Percentiles rank a stretch among this genome's conserved stretches.
phyloP scores from a whole-genome alignment of 192 early-diverging fungal genomes.

The Obelidium mucronatum region DNA sequence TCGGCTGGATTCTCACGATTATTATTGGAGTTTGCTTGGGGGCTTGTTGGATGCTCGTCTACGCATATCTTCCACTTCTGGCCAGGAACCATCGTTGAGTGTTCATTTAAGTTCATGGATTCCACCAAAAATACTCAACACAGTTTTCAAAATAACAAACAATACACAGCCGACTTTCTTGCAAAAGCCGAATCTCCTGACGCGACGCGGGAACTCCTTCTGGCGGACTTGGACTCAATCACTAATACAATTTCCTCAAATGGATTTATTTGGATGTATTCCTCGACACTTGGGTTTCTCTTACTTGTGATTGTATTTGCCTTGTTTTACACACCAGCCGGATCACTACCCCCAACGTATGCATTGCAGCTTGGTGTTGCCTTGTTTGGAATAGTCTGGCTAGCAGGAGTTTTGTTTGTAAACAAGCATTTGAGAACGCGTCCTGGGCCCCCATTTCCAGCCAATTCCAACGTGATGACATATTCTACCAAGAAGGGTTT shows the following conservation, averaged over 20 bases:
- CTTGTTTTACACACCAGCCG: background rate
- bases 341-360: conserved; percentile 40
- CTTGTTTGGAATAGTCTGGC: conserved; percentile 12
- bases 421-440: background rate
- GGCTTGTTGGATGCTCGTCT: conserved; percentile 23
- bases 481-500: conserved; percentile 37
- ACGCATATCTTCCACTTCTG: conserved; percentile 27
- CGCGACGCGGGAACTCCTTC: background rate
- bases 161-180: conserved; percentile 19
- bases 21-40: conserved; percentile 1
- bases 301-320: background rate
- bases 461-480: conserved; percentile 32
- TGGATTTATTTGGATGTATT: conserved; percentile 31
- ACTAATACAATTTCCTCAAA: conserved; percentile 34
- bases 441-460: conserved; percentile 43
- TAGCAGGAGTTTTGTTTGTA: background rate
- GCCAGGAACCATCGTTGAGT: conserved; percentile 25
- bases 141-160: too few species aligned
- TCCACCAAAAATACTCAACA: too few species aligned
- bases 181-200: background rate
- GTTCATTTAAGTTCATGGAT: background rate
- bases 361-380: conserved; percentile 29
- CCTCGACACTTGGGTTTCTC: conserved; percentile 7
- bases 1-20: background rate
- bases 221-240: conserved; percentile 15